A percentile compares a stretch with the other conserved stretches of the same genome.
These are phyloP conservation scores for Pseudogymnoascus sp. DNA, from an alignment of 2,329 filamentous ascomycete species.

Conservation along the genomic window DNA sequence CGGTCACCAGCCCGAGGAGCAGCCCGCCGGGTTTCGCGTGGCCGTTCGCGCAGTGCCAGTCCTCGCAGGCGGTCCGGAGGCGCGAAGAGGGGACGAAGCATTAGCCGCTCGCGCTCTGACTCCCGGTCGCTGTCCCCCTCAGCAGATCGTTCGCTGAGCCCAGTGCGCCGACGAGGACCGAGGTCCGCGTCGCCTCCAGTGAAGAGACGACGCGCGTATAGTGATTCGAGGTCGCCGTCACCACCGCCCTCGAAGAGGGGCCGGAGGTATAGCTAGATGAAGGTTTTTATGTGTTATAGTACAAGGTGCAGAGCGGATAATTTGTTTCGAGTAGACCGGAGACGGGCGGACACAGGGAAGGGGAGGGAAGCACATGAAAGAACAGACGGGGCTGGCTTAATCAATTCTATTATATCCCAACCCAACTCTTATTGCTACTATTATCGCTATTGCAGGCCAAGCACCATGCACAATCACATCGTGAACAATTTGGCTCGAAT, in stretches of 20 bases:
- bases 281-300: constrained; percentile 6
- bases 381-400: constrained; percentile 1
- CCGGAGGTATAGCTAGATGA: constrained; percentile 21
- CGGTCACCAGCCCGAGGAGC: constrained; percentile 20
- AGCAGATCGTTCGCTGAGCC: neutral
- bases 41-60: constrained; percentile 14
- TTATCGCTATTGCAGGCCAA: constrained; percentile 1
- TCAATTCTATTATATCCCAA: constrained; percentile 7
- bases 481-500: neutral
- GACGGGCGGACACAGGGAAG: neutral
- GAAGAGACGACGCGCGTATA: constrained; percentile 22
- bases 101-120: constrained; percentile 1
- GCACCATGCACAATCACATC: neutral
- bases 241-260: constrained; percentile 25
- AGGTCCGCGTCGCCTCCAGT: constrained; percentile 21
- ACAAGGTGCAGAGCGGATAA: constrained; percentile 8
- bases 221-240: constrained; percentile 13
- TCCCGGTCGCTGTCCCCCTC: neutral
- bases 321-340: constrained; percentile 2
- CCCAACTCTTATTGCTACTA: neutral
- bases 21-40: neutral
- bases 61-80: constrained; percentile 13
- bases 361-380: neutral
- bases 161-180: constrained; percentile 15
- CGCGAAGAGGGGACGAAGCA: constrained; percentile 9